Evolutionary conservation across 352 stramenopile species (phyloP).

Genomic region (Pythium periplocum): DNA sequence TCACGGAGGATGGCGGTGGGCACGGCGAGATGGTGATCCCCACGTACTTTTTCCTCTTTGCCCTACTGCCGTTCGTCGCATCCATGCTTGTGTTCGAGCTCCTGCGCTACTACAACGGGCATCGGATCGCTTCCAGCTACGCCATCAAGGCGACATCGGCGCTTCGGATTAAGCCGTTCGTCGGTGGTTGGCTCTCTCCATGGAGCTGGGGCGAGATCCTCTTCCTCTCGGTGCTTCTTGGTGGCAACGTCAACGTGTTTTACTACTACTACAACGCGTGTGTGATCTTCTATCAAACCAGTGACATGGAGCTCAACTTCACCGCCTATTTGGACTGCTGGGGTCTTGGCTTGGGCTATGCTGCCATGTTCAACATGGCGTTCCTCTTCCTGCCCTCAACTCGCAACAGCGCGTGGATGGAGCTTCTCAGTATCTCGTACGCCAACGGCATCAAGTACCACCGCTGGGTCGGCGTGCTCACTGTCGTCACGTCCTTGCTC

Average conservation of each 20-base stretch:
- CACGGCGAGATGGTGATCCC: no score
- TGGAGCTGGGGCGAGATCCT: conserved; percentile 12
- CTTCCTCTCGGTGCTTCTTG: conserved; percentile 15
- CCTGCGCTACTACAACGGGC: no score
- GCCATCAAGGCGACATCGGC: no score
- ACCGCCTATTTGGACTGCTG: conserved; percentile 5
- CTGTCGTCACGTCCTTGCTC: conserved; percentile 3
- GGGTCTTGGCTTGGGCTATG: conserved; percentile 25
- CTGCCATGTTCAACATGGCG: conserved; percentile 19
- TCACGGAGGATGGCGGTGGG: no score
- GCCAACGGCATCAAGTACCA: conserved; percentile 20
- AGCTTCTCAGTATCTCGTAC: conserved; percentile 21
- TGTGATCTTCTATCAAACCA: conserved; percentile 8
- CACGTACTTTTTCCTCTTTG: no score
- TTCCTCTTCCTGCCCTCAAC: conserved; percentile 17
- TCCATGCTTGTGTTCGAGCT: no score
- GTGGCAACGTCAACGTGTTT: conserved; percentile 17
- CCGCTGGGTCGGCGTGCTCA: conserved; percentile 18
- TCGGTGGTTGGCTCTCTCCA: no score
- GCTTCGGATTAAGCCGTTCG: no score
- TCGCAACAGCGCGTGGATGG: conserved; percentile 17
- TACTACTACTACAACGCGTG: conserved; percentile 8
- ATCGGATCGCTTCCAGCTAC: no score
- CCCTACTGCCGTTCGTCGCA: no score
- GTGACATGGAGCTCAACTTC: background rate